Percentiles rank a stretch among this genome's conserved stretches.
Conservation (phyloP, 2,329 filamentous ascomycete genomes). For the Sarocladium oryzae region DNA sequence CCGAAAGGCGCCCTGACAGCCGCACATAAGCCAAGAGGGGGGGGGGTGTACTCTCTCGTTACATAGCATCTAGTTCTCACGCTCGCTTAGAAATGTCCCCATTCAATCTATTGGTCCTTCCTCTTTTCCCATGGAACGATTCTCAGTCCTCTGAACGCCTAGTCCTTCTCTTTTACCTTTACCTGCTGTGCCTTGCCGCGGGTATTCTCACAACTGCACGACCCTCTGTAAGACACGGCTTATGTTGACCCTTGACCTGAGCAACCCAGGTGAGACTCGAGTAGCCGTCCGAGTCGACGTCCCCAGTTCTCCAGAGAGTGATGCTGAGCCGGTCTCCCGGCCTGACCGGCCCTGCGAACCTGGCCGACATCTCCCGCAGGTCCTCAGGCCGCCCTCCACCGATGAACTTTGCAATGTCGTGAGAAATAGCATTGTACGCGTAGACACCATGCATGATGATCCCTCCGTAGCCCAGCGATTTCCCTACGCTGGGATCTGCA, state of each 20-base stretch:
- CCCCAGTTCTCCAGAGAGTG: conserved; percentile 9
- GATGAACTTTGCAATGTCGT: conserved; percentile 44
- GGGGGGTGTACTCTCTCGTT: too few relatives aligned
- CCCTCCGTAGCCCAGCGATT: conserved; percentile 77
- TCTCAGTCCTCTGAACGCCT: too few relatives aligned
- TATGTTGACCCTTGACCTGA: neutral
- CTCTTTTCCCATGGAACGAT: neutral
- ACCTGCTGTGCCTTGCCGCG: too few relatives aligned
- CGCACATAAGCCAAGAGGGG: too few relatives aligned
- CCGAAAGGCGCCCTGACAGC: too few relatives aligned
- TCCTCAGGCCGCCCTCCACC: conserved; percentile 4
- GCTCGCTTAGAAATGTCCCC: too few relatives aligned
- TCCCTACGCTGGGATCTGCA: conserved; percentile 67
- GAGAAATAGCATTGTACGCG: conserved; percentile 67
- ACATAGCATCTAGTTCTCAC: neutral
- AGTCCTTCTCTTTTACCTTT: too few relatives aligned
- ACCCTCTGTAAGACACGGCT: conserved; percentile 10
- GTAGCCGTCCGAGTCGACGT: neutral
- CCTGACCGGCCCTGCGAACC: conserved; percentile 12
- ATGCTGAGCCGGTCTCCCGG: conserved; percentile 10
- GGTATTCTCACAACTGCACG: neutral
- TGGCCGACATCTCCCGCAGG: conserved; percentile 12
- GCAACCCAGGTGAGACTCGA: conserved; percentile 6
- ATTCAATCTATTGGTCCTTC: neutral
- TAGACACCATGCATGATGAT: conserved; percentile 76